Base-by-base conservation (phyloP, 2,329 filamentous ascomycete species). In the Alternaria novae-zelandiae region DNA sequence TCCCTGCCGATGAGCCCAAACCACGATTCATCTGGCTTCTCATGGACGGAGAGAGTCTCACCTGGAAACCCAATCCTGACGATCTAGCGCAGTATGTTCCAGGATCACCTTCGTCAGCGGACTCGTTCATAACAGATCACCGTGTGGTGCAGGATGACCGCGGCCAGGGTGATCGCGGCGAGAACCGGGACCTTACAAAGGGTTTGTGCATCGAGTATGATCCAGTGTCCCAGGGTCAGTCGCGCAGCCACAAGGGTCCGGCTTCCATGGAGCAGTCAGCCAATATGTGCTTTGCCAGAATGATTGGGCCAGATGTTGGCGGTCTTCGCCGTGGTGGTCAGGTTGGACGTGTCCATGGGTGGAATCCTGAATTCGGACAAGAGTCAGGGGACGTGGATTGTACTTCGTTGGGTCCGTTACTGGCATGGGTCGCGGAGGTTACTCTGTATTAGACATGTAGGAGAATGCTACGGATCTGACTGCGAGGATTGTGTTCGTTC, bases 11-110 rank as follows among this genome's bases (percentile, higher is more conserved):
- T 8, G 44, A 56, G 15, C 6, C 4, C 6, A 6, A 45, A 2
- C 30, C 57, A n/a, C 43, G 50, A 13, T 60, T 60, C n/a, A 56
- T 60, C 30, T 60, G 30, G 57, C 51, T 49, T 0, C 50, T 26
- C 23, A 43, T 56, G 8, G 13, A n/a, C 2, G 43, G 57, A 10
- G 6, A 8, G 0, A 23, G 57, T 5, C 28, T 44, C 17, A 20
- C 7, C 2, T 25, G 55, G 4, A 8, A 28, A 6, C 26, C 20
- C n/a, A 32, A 60, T 2, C 3, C 12, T 7, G 4, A 4, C 2
- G 50, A 60, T 6, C 2, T 55, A 3, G 30, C 57, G 1, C 23
- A 41, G 2, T 56, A 55, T n/a, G 21, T 55, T 6, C 21, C 30
- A 15, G 43, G 44, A n/a, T 12, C 23, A 12, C 15, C 13, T n/a